phyloP scores from a whole-genome alignment of 169 alveolate genomes.

The Plasmodium yoelii region DNA sequence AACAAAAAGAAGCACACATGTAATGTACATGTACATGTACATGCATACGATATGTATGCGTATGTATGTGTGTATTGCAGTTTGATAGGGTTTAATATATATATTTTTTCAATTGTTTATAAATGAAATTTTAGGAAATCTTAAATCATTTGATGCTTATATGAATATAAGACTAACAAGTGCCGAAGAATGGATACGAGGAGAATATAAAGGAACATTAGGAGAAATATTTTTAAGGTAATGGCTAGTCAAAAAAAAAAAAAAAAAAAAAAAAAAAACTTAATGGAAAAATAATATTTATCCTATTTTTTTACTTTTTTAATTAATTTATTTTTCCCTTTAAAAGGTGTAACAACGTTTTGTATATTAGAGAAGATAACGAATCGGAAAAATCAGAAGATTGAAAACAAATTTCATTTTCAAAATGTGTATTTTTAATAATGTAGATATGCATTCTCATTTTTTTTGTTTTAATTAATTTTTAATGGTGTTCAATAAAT shows the following conservation, averaged over 20 bases:
- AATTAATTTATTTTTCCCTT: neutral
- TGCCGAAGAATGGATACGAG: constrained; percentile 95
- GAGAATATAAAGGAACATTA: constrained; percentile 91
- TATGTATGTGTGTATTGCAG: too few relatives aligned
- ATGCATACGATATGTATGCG: too few relatives aligned
- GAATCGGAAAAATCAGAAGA: constrained; percentile 80
- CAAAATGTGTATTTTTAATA: neutral
- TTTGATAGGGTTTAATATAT: too few relatives aligned
- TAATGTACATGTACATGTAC: too few relatives aligned
- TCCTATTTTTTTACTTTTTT: neutral
- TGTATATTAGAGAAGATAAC: constrained; percentile 88
- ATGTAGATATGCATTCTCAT: neutral
- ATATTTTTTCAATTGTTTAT: too few relatives aligned
- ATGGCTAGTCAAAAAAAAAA: neutral
- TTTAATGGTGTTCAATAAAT: neutral
- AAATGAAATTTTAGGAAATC: constrained; percentile 75
- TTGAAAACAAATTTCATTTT: constrained; percentile 17
- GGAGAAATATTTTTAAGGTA: constrained; percentile 91
- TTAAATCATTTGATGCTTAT: constrained; percentile 93
- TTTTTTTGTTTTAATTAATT: constrained; percentile 1
- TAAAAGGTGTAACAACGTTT: constrained; percentile 90
- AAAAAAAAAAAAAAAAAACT: neutral
- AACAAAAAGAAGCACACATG: too few relatives aligned
- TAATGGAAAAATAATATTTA: neutral
- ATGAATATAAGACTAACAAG: constrained; percentile 92